Evolutionary conservation across 768 basidiomycete genomes (phyloP), one percentile per base, ranked within the genome.

Genomic region (Tylopilus rubrobrunneus): DNA sequence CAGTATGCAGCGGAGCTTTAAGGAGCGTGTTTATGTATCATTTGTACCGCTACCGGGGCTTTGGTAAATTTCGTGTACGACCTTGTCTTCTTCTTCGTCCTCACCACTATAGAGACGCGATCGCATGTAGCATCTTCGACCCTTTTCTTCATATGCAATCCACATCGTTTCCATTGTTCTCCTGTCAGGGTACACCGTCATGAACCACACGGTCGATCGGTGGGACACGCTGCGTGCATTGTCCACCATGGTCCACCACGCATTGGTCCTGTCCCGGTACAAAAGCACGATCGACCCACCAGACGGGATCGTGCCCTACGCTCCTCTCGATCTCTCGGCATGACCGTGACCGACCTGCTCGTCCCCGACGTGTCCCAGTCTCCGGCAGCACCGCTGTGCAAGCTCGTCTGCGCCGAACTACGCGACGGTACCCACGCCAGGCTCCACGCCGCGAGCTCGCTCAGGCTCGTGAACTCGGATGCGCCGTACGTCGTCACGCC

Each of bases 401-500:
- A n/a, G 14, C 19, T 47, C 34, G 10, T 29, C 27, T 41, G 45
- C 19, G 8, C 45, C 17, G 42, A 45, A 3, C 34, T 19, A 11
- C 47, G 4, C 59, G 66, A 75, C 25, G 85, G 80, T 27, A 87
- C 84, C 2, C 71, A 69, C 5, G 25, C 25, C 44, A 78, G 78
- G 45, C 73, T 89, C 40, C 73, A 81, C 21, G 77, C 77, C 49
- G 87, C 33, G 12, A 14, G 87, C 25, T 25, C 25, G 25, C 25
- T 25, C 25, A 25, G 5, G 25, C 25, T 25, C 25, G 5, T 5
- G 7, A 8, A 31, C 7, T 11, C 7, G 10, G 8, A 11, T 5
- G 10, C 31, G 31, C 7, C 9, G 29, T 5, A 31, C 10, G 31
- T 89, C 42, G 84, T 89, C 75, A 82, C 87, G 75, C 79, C 92